Base-by-base conservation (phyloP, 495 filamentous ascomycete species). In the Mycothermus thermophilus region DNA sequence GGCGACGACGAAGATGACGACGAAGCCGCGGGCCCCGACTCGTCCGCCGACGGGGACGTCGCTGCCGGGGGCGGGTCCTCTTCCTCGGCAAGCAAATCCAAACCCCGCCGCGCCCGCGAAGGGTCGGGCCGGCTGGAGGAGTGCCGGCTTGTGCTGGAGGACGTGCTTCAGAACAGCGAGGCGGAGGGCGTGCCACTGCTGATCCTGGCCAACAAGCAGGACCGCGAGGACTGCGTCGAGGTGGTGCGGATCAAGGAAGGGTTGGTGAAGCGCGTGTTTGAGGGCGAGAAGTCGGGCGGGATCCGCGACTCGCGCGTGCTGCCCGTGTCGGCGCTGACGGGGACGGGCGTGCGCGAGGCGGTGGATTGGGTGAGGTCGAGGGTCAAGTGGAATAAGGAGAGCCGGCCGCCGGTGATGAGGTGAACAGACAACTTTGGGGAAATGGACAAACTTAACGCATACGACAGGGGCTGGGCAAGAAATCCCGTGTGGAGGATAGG, bases 181-280 rank as follows among this genome's bases (percentile, higher is more conserved):
- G 83, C 88, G 10, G 80, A 80, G 32, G 86, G 87, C 3, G 84
- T 97, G 35, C 90, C 90, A 17, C 67, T 97, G 43, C 62, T 97
- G 25, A 83, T 97, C 29, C 58, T 97, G 41, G 90, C 90, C 26
- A 97, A 97, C 53, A 97, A 97, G 55, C 90, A 97, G 58, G 90
- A 97, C 56, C 66, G 88, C 2, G 90, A 97, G 52, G 92, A 96
- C 55, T 94, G 88, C 46, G 80, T 96, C 29, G 92, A 97, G 65
- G 92, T 95, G 3, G 86, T 95, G 21, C 66, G 84, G 37, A 90
- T 96, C 51, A 97, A 97, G 64, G 90, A 97, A 55, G 88, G 90
- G 0, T 64, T 97, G 13, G 84, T 94, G 28, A 75, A 87, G 52
- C 81, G 79, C 57, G 86, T 95, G 7, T 90, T 96, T 58, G 85